Evolutionary conservation across 75 land plant genomes (phyloP).

Genomic region (Selaginella tamariscina): DNA sequence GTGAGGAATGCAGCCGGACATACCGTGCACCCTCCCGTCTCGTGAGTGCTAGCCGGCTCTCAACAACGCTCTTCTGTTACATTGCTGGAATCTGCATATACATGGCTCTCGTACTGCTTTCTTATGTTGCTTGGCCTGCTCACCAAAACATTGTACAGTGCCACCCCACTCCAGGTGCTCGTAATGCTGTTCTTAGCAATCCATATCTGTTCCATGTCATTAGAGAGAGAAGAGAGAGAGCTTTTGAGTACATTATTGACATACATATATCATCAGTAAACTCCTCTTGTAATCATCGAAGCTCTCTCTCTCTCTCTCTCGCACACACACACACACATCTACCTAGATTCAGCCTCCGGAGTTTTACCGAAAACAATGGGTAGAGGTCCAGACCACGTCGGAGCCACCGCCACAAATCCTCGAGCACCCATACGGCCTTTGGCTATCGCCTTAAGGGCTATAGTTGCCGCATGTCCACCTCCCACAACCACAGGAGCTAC

Average conservation of each 20-base stretch:
- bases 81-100: slow-evolving; percentile 77
- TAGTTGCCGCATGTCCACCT: slow-evolving; percentile 92
- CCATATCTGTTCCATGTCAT: slow-evolving; percentile 40
- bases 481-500: slow-evolving; percentile 60
- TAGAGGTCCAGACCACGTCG: slow-evolving; percentile 97
- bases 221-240: background rate
- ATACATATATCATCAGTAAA: too few species aligned
- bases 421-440: slow-evolving; percentile 51
- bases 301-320: too few species aligned
- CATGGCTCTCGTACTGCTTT: slow-evolving; percentile 86
- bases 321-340: too few species aligned
- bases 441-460: slow-evolving; percentile 55
- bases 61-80: slow-evolving; percentile 57
- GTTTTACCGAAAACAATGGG: slow-evolving; percentile 95
- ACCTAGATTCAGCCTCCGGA: slow-evolving; percentile 81
- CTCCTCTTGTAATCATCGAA: too few species aligned
- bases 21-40: slow-evolving; percentile 76
- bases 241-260: background rate
- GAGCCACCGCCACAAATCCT: slow-evolving; percentile 87
- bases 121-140: slow-evolving; percentile 82
- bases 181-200: slow-evolving; percentile 52
- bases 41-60: slow-evolving; percentile 62
- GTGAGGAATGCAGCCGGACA: slow-evolving; percentile 94
- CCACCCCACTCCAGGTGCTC: slow-evolving; percentile 85
- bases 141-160: slow-evolving; percentile 87